phyloP scores from a whole-genome alignment of 345 rosid species.

The Hirschfeldia incana region DNA sequence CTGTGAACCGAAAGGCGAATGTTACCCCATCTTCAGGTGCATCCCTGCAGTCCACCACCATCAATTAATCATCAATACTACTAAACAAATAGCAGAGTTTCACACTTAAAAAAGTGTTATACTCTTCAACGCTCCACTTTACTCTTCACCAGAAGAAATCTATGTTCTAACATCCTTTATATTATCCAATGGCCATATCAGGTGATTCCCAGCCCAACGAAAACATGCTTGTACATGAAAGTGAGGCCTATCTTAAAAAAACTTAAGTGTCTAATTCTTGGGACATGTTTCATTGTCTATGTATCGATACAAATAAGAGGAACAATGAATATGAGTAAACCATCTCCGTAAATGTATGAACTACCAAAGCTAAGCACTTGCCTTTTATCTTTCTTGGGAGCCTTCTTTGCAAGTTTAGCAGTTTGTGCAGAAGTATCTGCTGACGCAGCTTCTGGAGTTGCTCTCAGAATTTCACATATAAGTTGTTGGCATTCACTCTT shows the following conservation, averaged over 20 bases:
- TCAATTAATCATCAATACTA: constrained; percentile 31
- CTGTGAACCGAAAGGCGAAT: constrained; percentile 96
- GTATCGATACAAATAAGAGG: constrained; percentile 13
- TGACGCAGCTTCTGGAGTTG: constrained; percentile 98
- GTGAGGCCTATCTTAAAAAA: constrained; percentile 22
- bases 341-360: constrained; percentile 19
- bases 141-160: background rate
- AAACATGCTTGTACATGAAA: constrained; percentile 6
- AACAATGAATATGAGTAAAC: constrained; percentile 4
- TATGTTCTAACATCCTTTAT: constrained; percentile 7
- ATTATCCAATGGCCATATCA: constrained; percentile 13
- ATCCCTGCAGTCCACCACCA: constrained; percentile 58
- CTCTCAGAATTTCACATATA: constrained; percentile 95
- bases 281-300: constrained; percentile 16
- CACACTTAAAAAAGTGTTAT: constrained; percentile 1
- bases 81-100: constrained; percentile 25
- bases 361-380: constrained; percentile 42
- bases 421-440: constrained; percentile 97
- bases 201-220: background rate
- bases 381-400: constrained; percentile 76
- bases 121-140: constrained; percentile 15
- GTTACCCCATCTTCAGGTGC: constrained; percentile 89
- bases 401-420: constrained; percentile 90
- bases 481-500: constrained; percentile 99
- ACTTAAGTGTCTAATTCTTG: constrained; percentile 9